Conservation (phyloP, 148 eudicot genomes). For the Rhododendron griersonianum region DNA sequence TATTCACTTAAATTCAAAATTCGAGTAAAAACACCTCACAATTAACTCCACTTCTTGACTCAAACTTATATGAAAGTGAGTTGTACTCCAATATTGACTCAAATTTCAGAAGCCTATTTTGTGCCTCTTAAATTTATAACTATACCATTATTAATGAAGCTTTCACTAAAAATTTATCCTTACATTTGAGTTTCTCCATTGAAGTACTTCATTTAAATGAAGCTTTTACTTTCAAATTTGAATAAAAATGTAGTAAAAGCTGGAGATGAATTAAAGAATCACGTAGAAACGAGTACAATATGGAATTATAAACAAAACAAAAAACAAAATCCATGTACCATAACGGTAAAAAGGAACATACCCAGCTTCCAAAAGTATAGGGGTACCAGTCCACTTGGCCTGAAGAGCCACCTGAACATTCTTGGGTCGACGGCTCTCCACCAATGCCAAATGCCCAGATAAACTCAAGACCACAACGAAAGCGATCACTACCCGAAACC, state of each 20-base stretch:
- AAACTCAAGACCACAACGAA: constrained; percentile 23
- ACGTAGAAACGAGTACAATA: not conserved
- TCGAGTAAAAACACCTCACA: not conserved
- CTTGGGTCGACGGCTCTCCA: constrained; percentile 56
- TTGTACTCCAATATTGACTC: not conserved
- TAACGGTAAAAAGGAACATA: constrained; percentile 19
- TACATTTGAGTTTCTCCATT: not conserved
- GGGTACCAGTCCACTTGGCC: constrained; percentile 86
- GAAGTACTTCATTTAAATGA: not conserved
- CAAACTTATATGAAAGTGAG: not conserved
- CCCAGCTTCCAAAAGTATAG: constrained; percentile 94
- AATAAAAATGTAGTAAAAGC: not conserved
- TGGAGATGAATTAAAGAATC: not conserved
- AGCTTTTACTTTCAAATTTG: not conserved
- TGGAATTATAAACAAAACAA: not conserved
- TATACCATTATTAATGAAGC: not conserved
- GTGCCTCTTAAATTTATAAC: not conserved
- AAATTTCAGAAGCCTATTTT: not conserved
- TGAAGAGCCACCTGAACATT: constrained; percentile 89
- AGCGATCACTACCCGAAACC: constrained; percentile 28
- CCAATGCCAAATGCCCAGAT: constrained; percentile 46
- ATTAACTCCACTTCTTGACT: not conserved
- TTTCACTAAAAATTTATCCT: not conserved
- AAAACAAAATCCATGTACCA: not conserved
- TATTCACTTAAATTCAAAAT: not conserved